Conservation (phyloP, 106 monocot genomes). For the Dendrobium officinale region DNA sequence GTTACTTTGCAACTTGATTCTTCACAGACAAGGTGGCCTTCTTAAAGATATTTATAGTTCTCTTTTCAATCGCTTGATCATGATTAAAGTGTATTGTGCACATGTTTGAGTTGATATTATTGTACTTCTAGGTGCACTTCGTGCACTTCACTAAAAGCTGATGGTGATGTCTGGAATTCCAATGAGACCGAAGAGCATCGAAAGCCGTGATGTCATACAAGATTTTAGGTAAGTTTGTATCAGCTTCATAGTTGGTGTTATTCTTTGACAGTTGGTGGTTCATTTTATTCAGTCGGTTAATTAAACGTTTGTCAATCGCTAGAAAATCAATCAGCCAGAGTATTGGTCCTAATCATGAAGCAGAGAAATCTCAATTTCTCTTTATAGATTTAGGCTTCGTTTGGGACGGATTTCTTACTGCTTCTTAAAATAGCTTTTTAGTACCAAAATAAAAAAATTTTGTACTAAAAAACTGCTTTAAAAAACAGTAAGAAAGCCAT, state of each 20-base stretch:
- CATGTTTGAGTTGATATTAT: background rate
- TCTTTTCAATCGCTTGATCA: background rate
- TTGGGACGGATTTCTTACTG: too few species aligned
- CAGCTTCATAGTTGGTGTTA: background rate
- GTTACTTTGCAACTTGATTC: conserved; percentile 95
- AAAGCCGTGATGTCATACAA: background rate
- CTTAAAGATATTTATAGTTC: background rate
- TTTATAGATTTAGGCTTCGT: background rate
- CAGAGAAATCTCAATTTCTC: background rate
- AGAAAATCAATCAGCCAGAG: background rate
- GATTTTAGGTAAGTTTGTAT: background rate
- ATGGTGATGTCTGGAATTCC: conserved; percentile 3
- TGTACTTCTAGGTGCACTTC: background rate
- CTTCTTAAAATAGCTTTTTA: too few species aligned
- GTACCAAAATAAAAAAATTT: too few species aligned
- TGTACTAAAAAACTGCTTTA: too few species aligned
- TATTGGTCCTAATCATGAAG: background rate
- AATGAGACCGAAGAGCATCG: background rate
- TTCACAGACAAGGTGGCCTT: conserved; percentile 32
- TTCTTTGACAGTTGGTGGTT: background rate
- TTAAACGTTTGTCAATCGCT: background rate
- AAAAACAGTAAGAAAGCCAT: too few species aligned
- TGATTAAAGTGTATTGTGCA: background rate
- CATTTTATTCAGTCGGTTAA: background rate
- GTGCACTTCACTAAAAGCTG: background rate